Conservation (phyloP, 257 asterid species). For the Lantana camara region DNA sequence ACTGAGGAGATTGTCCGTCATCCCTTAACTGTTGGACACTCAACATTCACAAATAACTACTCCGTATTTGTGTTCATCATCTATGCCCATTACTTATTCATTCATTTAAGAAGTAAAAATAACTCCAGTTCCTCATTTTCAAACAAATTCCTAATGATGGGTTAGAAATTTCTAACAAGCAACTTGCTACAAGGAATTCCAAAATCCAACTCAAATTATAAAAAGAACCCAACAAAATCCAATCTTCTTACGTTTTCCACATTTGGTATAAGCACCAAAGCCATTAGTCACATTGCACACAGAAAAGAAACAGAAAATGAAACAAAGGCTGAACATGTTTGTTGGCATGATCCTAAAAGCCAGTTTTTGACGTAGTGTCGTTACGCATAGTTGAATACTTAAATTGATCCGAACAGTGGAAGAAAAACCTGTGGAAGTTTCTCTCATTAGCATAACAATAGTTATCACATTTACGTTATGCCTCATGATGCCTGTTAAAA, state of each 20-base stretch:
- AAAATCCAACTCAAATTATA: constrained; percentile 11
- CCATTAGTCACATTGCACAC: neutral
- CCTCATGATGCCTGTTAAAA: neutral
- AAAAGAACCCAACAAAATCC: constrained; percentile 4
- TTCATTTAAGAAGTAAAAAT: constrained; percentile 10
- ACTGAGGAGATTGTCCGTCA: constrained; percentile 51
- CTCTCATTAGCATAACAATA: too few relatives aligned
- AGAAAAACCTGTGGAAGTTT: too few relatives aligned
- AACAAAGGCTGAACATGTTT: constrained; percentile 13
- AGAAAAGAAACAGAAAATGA: neutral
- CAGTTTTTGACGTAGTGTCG: too few relatives aligned
- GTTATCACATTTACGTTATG: neutral
- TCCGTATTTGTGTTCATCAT: constrained; percentile 34
- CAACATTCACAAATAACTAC: constrained; percentile 41
- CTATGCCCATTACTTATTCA: constrained; percentile 33
- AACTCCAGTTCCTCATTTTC: constrained; percentile 8
- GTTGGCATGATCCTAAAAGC: too few relatives aligned
- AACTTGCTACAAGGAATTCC: constrained; percentile 3
- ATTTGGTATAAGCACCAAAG: neutral
- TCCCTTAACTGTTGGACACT: constrained; percentile 46
- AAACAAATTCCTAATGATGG: neutral
- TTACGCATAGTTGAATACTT: too few relatives aligned
- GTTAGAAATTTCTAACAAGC: constrained; percentile 1
- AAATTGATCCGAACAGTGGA: too few relatives aligned
- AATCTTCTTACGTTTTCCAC: neutral